Base-by-base conservation (phyloP, 2,329 filamentous ascomycete genomes). In the Venturia carpophila region DNA sequence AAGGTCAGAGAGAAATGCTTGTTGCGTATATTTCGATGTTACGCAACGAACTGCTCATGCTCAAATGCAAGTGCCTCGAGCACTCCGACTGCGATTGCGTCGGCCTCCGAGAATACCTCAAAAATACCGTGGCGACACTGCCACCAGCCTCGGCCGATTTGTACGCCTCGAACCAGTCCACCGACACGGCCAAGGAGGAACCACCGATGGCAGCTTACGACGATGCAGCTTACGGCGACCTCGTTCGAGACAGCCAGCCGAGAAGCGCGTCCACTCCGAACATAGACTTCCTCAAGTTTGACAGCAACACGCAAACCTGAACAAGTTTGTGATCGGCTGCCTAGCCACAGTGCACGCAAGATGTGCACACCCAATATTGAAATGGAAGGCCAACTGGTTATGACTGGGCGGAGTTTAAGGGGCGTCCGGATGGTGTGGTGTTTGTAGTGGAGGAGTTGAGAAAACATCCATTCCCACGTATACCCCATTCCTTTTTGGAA, bases 51-150 rank as follows among this genome's bases (percentile, higher is more conserved):
- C 69, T 76, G 0, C 70, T 76, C 0, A 64, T 67, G n/a, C 70
- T 76, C 42, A 76, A 76, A 69, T 74, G 75, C 43, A 72, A 75
- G 60, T 72, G 75, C 1, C 63, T 76, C 9, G 69, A 71, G 10
- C 75, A 77, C 58, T 71, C 73, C 47, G 72, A 73, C 17, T 77
- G 75, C 64, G 70, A 69, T 60, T 76, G 74, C 66, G 74, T 72
- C 72, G 73, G 71, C 7, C 72, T 76, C 10, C 73, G 75, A 52
- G 72, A 75, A 62, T 76, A 76, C 52, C 71, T 76, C 4, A 65
- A 65, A 56, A 65, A 62, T 17, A 65, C 63, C 0, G 63, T 64
- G 13, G 34, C 45, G 4, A 58, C 63, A 13, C 9, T 64, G 11
- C 63, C 47, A 17, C 63, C 63, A 21, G 63, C 63, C 10, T 55